phyloP scores from a whole-genome alignment of 208 protist genomes.

The Entamoeba dispar region DNA sequence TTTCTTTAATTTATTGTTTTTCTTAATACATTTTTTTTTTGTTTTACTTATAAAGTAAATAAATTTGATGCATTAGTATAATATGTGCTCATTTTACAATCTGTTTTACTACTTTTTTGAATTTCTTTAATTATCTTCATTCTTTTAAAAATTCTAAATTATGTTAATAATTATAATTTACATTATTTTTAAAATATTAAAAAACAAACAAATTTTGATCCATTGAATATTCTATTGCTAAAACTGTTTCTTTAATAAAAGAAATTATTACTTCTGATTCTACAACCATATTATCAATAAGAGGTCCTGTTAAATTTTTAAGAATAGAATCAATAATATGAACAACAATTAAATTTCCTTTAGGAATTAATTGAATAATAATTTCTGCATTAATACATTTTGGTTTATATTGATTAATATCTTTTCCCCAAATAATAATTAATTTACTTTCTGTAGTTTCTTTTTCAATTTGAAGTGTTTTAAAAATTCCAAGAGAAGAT shows the following conservation, averaged over 20 bases:
- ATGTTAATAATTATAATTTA: background rate
- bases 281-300: background rate
- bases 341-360: background rate
- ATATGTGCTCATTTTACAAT: too few species aligned
- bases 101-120: background rate
- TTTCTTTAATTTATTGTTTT: too few species aligned
- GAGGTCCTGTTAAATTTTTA: background rate
- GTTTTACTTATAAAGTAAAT: too few species aligned
- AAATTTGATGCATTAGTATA: too few species aligned
- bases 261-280: background rate
- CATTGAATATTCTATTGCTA: background rate
- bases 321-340: background rate
- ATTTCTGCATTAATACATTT: background rate
- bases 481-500: background rate
- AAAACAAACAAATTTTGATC: background rate
- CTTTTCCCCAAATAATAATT: background rate
- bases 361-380: background rate
- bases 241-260: background rate
- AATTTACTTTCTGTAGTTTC: background rate
- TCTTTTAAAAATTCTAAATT: background rate
- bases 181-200: background rate
- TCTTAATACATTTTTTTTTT: too few species aligned
- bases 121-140: background rate
- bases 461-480: background rate
- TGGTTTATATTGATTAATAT: background rate